These are phyloP conservation scores for Blastomyces parvus DNA, from an alignment of 2,329 filamentous ascomycete species.

Conservation along the genomic window DNA sequence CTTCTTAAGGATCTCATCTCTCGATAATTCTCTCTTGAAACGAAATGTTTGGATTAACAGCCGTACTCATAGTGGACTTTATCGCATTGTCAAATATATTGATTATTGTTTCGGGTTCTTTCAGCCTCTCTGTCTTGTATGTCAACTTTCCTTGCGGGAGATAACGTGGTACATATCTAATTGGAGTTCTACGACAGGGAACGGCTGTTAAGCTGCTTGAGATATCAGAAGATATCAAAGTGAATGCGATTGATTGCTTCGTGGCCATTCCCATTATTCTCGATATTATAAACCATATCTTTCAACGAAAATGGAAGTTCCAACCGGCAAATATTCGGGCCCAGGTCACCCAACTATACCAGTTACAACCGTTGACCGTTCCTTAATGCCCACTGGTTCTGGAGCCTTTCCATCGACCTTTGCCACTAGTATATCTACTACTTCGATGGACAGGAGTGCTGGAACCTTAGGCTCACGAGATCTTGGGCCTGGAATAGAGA, in stretches of 20 bases:
- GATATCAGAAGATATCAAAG: neutral
- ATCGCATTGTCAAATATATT: neutral
- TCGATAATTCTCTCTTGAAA: neutral
- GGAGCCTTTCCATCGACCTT: neutral
- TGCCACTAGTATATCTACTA: neutral
- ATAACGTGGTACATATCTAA: neutral
- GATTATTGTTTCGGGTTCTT: neutral
- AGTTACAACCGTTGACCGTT: neutral
- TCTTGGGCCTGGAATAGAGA: constrained; percentile 10
- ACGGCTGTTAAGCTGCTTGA: neutral
- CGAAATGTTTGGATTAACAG: neutral
- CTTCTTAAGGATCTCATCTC: neutral
- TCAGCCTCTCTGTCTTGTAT: neutral
- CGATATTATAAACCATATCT: neutral
- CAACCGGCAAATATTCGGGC: neutral
- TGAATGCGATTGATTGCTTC: neutral
- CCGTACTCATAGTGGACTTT: neutral
- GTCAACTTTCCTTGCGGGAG: neutral
- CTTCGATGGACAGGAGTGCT: neutral
- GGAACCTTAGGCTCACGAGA: neutral
- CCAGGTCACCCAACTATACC: neutral
- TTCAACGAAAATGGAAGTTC: neutral
- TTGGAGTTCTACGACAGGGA: neutral
- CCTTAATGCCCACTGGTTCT: neutral
- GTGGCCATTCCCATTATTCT: neutral